Percentiles rank a stretch among this genome's conserved stretches.
phyloP scores from a whole-genome alignment of 768 basidiomycete species.

The Lactifluus rugatus region DNA sequence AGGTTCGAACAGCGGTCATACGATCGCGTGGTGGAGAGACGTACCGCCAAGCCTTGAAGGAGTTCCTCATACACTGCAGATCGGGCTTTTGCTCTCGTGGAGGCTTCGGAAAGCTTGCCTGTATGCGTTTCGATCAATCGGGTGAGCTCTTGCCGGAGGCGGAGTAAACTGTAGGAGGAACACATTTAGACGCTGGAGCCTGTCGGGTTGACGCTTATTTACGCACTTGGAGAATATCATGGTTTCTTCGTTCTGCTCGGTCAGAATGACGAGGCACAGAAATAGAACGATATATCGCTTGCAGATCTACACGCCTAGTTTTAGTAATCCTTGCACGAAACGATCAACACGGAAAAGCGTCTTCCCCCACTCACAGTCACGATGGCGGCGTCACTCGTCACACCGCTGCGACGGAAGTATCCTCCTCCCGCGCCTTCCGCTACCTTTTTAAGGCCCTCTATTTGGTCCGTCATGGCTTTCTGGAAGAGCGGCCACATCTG shows the following conservation, averaged over 20 bases:
- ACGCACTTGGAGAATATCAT: slow-evolving; percentile 94
- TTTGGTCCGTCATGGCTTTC: slow-evolving; percentile 75
- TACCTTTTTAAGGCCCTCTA: slow-evolving; percentile 72
- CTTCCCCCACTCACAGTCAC: slow-evolving; percentile 37
- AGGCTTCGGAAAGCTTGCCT: slow-evolving; percentile 49
- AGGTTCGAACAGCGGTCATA: not conserved
- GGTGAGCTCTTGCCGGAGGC: slow-evolving; percentile 75
- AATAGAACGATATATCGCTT: slow-evolving; percentile 73
- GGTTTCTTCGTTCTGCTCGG: slow-evolving; percentile 78
- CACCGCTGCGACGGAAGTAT: slow-evolving; percentile 51
- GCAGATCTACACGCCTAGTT: slow-evolving; percentile 41
- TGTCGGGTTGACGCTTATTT: not conserved
- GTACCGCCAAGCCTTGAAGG: slow-evolving; percentile 65
- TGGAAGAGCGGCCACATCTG: slow-evolving; percentile 93
- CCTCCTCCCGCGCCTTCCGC: slow-evolving; percentile 60
- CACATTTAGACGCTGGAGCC: not conserved
- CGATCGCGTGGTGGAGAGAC: slow-evolving; percentile 26
- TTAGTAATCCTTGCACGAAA: not conserved
- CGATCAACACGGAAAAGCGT: not conserved
- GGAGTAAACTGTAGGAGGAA: slow-evolving; percentile 47
- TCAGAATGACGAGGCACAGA: slow-evolving; percentile 71
- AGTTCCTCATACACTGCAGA: slow-evolving; percentile 67
- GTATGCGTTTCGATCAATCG: slow-evolving; percentile 70
- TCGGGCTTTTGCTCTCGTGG: slow-evolving; percentile 56
- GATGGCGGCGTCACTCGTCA: slow-evolving; percentile 62